Evolutionary conservation across 805 yeast species (phyloP), one percentile per base, ranked within the genome.

Genomic region (Pichia phayaonensis): DNA sequence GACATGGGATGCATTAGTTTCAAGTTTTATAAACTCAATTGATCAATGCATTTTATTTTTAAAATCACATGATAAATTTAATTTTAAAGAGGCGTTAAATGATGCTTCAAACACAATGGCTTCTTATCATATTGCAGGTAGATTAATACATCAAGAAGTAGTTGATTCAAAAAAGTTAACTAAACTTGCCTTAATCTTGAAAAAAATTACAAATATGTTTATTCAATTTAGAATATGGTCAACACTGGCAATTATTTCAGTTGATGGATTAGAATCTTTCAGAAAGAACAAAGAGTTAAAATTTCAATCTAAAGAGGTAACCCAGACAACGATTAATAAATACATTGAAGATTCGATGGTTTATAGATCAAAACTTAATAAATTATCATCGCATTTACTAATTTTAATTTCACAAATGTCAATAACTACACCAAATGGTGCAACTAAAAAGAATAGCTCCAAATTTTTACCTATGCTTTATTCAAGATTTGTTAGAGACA

Each of bases 401-500:
- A 5, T 11, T 2, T 16, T 50, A 5, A 12, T 40, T 22, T 27
- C 44, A 20, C 40, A 44, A 26, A 16, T 36, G 13, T 41, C 46
- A 24, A 34, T 24, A 26, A 12, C 4, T 15, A 3, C 24, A 3
- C 16, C 53, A 5, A 24, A 29, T 13, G 56, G 54, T 8, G 10
- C 36, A 22, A 11, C 12, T n/a, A 15, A 22, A 4, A 27, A 24
- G 29, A 50, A 51, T 18, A 54, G 60, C 40, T 50, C 62, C 2
- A 42, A 57, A 45, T 47, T 66, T 16, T 54, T 83, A 36, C 94
- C 92, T 0, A 84, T 84, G 61, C 68, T 82, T 2, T 79, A 81
- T 55, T 90, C 94, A 10, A 72, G 94, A 52, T 83, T 85, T 58
- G 66, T 86, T 20, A 72, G 75, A 41, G 80, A 81, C 27, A 79